A percentile compares a stretch with the other conserved stretches of the same genome.
phyloP scores from a whole-genome alignment of 208 protist species.

The Leishmania braziliensis region DNA sequence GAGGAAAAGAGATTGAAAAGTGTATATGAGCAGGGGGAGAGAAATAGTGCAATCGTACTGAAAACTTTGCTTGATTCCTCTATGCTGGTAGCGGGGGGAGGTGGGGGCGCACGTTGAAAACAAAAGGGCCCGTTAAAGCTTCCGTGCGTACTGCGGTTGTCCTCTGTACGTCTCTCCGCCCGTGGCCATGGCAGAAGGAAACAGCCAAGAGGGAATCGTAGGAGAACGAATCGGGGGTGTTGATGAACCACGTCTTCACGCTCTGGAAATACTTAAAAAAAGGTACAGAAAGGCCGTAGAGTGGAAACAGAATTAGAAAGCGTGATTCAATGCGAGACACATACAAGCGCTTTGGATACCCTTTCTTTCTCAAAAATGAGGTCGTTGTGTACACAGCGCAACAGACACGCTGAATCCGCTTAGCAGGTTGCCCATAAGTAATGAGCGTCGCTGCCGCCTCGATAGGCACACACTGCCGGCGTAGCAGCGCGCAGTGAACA shows the following conservation, averaged over 20 bases:
- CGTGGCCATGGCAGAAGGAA: not conserved
- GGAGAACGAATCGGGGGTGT: not conserved
- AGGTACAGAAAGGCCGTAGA: not conserved
- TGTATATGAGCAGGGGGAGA: not conserved
- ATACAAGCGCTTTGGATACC: not conserved
- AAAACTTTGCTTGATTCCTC: not conserved
- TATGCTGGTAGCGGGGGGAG: not conserved
- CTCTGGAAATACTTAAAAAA: not conserved
- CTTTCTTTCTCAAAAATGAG: not conserved
- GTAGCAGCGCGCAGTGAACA: not conserved
- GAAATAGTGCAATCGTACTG: not conserved
- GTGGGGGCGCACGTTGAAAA: not conserved
- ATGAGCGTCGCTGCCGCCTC: not conserved
- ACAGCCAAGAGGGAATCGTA: not conserved
- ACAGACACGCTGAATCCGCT: not conserved
- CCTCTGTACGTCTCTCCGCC: not conserved
- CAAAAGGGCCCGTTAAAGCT: not conserved
- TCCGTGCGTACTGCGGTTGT: not conserved
- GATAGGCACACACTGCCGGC: not conserved
- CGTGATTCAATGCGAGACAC: not conserved
- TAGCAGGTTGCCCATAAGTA: too few species aligned
- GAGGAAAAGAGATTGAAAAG: not conserved
- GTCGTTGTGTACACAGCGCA: not conserved
- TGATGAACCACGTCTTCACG: not conserved
- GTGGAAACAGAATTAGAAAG: not conserved